phyloP scores from a whole-genome alignment of 176 grass and related monocot genomes.

The Melocanna baccifera region DNA sequence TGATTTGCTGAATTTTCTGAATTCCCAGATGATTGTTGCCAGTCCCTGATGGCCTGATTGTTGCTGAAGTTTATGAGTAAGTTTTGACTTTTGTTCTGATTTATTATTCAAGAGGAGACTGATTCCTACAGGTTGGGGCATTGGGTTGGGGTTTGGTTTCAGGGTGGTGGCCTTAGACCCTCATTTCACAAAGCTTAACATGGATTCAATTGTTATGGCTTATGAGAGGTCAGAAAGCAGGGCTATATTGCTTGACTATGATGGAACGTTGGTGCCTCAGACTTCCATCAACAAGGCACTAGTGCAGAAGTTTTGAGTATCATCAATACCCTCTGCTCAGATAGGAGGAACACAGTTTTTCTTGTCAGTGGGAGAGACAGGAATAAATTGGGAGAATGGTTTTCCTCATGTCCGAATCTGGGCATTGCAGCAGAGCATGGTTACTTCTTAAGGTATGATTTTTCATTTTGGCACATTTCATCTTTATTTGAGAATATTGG shows the following conservation, averaged over 20 bases:
- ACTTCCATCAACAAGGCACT: constrained; percentile 60
- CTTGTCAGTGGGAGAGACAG: constrained; percentile 74
- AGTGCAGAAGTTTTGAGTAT: constrained; percentile 54
- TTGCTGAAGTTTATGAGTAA: no score
- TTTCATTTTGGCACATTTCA: neutral
- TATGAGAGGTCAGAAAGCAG: constrained; percentile 69
- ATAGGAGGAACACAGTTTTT: constrained; percentile 70
- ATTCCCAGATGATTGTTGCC: no score
- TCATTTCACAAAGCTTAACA: constrained; percentile 83
- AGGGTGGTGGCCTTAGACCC: constrained; percentile 90
- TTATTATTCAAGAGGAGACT: no score
- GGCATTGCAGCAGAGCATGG: constrained; percentile 89
- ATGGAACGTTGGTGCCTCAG: constrained; percentile 85
- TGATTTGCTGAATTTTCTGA: no score
- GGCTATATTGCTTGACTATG: constrained; percentile 88
- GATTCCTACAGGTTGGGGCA: constrained; percentile 96
- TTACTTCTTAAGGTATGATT: constrained; percentile 73
- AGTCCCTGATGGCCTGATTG: no score
- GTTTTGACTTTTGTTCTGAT: no score
- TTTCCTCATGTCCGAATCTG: constrained; percentile 63
- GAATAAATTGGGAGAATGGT: constrained; percentile 63
- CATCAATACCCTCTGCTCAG: constrained; percentile 73
- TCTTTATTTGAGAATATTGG: constrained; percentile 7
- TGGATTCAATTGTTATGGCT: constrained; percentile 70
- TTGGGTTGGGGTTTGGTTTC: constrained; percentile 92